A percentile compares a stretch with the other conserved stretches of the same genome.
These are phyloP conservation scores for Epichloe sibirici DNA, from an alignment of 2,329 filamentous ascomycete genomes.

Conservation along the genomic window DNA sequence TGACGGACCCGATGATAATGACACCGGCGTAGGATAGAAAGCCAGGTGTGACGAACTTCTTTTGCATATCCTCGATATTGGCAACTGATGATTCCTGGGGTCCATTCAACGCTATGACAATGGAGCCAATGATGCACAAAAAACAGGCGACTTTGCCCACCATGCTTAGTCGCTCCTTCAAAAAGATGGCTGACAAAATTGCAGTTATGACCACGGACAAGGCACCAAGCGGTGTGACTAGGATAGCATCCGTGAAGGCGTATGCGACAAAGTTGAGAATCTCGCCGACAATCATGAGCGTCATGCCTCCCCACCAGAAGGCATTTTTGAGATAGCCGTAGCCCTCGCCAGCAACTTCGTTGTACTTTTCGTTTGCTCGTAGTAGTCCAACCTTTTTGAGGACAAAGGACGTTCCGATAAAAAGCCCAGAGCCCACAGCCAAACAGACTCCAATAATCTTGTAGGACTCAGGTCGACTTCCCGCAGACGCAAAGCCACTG, in stretches of 20 bases:
- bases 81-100: conserved; percentile 73
- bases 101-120: conserved; percentile 90
- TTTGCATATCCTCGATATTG: conserved; percentile 85
- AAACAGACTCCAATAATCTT: conserved; percentile 80
- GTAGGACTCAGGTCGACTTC: conserved; percentile 34
- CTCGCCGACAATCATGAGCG: conserved; percentile 90
- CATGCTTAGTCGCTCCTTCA: conserved; percentile 90
- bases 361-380: conserved; percentile 90
- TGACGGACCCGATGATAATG: conserved; percentile 58
- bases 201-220: conserved; percentile 88
- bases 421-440: conserved; percentile 75
- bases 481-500: not conserved
- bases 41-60: conserved; percentile 72
- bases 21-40: conserved; percentile 79
- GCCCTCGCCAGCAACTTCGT: conserved; percentile 88
- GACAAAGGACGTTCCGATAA: conserved; percentile 92
- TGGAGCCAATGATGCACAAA: conserved; percentile 82
- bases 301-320: conserved; percentile 96
- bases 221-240: conserved; percentile 86
- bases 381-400: conserved; percentile 88
- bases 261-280: conserved; percentile 97
- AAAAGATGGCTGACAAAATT: conserved; percentile 81
- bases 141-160: conserved; percentile 95
- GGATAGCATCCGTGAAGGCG: conserved; percentile 88
- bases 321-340: conserved; percentile 94